These are phyloP conservation scores for Tardiomyces digboiensis DNA, from an alignment of 1,139 yeast species.

Conservation along the genomic window DNA sequence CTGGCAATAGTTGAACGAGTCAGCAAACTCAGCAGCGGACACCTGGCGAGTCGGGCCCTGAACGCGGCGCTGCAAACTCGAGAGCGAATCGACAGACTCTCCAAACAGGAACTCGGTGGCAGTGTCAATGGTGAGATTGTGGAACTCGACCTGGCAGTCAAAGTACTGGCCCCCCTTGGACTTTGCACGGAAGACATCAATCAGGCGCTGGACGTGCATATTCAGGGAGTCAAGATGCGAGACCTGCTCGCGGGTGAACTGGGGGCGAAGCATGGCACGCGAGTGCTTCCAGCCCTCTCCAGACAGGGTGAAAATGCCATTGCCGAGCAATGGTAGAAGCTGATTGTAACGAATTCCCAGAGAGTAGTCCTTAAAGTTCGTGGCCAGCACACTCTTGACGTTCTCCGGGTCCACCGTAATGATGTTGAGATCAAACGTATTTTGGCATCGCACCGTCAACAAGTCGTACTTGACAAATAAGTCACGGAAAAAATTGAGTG, in stretches of 20 bases:
- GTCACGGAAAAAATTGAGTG: not conserved
- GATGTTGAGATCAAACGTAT: constrained; percentile 6
- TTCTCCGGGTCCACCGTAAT: constrained; percentile 41
- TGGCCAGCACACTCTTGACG: constrained; percentile 25
- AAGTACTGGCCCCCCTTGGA: constrained; percentile 22
- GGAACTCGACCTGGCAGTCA: constrained; percentile 41
- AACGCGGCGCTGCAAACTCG: constrained; percentile 5
- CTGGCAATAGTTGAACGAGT: constrained; percentile 38
- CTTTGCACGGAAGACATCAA: constrained; percentile 20
- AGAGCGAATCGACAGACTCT: constrained; percentile 8
- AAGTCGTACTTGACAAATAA: not conserved
- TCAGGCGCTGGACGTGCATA: constrained; percentile 35
- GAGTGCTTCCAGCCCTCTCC: constrained; percentile 50
- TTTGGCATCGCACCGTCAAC: not conserved
- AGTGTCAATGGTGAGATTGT: constrained; percentile 43
- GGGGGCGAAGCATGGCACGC: constrained; percentile 48
- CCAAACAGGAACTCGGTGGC: constrained; percentile 51
- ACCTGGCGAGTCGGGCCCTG: constrained; percentile 13
- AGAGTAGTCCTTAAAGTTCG: constrained; percentile 39
- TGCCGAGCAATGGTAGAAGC: constrained; percentile 39
- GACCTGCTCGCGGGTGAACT: constrained; percentile 45
- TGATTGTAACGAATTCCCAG: constrained; percentile 38
- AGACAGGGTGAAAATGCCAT: constrained; percentile 48
- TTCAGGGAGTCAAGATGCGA: constrained; percentile 40
- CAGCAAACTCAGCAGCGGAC: constrained; percentile 30